Conservation (phyloP, 2,329 filamentous ascomycete species). For the Penicillium sp. region DNA sequence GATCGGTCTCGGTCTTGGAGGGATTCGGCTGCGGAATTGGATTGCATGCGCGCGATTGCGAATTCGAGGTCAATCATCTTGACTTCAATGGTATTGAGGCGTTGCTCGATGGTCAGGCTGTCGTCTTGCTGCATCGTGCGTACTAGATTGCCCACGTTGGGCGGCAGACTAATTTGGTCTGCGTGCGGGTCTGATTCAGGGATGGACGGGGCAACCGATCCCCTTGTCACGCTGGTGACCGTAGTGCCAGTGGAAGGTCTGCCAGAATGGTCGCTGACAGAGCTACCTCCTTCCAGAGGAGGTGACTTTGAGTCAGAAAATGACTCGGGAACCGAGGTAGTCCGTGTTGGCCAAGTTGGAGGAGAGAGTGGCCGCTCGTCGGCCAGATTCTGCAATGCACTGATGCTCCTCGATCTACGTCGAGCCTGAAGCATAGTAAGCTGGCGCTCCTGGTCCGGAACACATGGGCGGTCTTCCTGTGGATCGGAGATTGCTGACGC, state of each 20-base stretch:
- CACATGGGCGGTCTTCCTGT: slow-evolving; percentile 21
- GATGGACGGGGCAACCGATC: slow-evolving; percentile 24
- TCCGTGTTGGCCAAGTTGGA: slow-evolving; percentile 46
- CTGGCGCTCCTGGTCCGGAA: slow-evolving; percentile 22
- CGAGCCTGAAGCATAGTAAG: slow-evolving; percentile 35
- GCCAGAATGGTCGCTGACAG: slow-evolving; percentile 31
- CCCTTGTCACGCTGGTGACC: slow-evolving; percentile 29
- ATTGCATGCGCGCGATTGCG: slow-evolving; percentile 52
- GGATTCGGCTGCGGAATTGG: slow-evolving; percentile 27
- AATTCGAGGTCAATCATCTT: slow-evolving; percentile 55
- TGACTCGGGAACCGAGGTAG: slow-evolving; percentile 46
- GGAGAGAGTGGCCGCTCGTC: slow-evolving; percentile 42
- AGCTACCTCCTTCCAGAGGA: slow-evolving; percentile 29
- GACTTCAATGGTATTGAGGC: slow-evolving; percentile 53
- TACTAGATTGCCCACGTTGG: slow-evolving; percentile 43
- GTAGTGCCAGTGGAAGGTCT: slow-evolving; percentile 34
- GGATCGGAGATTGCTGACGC: slow-evolving; percentile 29
- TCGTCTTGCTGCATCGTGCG: slow-evolving; percentile 45
- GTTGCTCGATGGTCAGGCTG: slow-evolving; percentile 46
- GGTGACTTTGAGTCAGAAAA: slow-evolving; percentile 41
- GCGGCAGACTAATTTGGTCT: slow-evolving; percentile 29
- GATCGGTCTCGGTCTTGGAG: slow-evolving; percentile 11
- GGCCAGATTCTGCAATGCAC: slow-evolving; percentile 40
- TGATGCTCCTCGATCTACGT: slow-evolving; percentile 49
- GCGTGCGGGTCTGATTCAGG: slow-evolving; percentile 20